A percentile compares a stretch with the other conserved stretches of the same genome.
phyloP scores from a whole-genome alignment of 805 yeast species.

The Limtongia smithiae region DNA sequence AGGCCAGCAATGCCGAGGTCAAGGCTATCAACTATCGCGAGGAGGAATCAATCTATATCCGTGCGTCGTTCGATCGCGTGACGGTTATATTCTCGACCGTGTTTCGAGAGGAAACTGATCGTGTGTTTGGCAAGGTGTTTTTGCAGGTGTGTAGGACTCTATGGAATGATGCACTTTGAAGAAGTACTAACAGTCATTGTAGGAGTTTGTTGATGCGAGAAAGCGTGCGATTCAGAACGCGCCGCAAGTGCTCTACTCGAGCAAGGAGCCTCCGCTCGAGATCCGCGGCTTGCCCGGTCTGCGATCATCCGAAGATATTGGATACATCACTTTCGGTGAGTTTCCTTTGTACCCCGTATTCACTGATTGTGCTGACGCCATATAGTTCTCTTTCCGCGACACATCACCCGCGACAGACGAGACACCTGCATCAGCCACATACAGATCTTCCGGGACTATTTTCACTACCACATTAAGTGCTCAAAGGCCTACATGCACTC shows the following conservation, averaged over 20 bases:
- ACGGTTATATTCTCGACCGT: slow-evolving; percentile 93
- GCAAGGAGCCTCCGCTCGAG: slow-evolving; percentile 90
- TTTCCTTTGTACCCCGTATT: slow-evolving; percentile 23
- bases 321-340: slow-evolving; percentile 54
- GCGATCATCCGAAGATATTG: slow-evolving; percentile 45
- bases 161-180: background rate
- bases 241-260: slow-evolving; percentile 93
- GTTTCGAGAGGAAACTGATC: slow-evolving; percentile 95
- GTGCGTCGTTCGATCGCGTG: slow-evolving; percentile 92
- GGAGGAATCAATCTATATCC: slow-evolving; percentile 83
- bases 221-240: slow-evolving; percentile 88
- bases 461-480: slow-evolving; percentile 98
- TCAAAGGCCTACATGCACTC: slow-evolving; percentile 98
- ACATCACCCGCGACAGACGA: slow-evolving; percentile 54
- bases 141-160: slow-evolving; percentile 46
- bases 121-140: slow-evolving; percentile 82
- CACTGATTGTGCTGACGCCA: too few species aligned
- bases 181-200: background rate
- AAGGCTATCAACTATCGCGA: slow-evolving; percentile 82
- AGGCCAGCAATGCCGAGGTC: slow-evolving; percentile 50
- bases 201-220: slow-evolving; percentile 46
- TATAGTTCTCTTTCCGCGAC: slow-evolving; percentile 45
- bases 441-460: slow-evolving; percentile 88
- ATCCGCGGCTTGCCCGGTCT: slow-evolving; percentile 47
- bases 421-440: slow-evolving; percentile 89